A percentile compares a stretch with the other conserved stretches of the same genome.
Conservation (phyloP, 2,329 filamentous ascomycete species). For the Penicillium frequentans region DNA sequence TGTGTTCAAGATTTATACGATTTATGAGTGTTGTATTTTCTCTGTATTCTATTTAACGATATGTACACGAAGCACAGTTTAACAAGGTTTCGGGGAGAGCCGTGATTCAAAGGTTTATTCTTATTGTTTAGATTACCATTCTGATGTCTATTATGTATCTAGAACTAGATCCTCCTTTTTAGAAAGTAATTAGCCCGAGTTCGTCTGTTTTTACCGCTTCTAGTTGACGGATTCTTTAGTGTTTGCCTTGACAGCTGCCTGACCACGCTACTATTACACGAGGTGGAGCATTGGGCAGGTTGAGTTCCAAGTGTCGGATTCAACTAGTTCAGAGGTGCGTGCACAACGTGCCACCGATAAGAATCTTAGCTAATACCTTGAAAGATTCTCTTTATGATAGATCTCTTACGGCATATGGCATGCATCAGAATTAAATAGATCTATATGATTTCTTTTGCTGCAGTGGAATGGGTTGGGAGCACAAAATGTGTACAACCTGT, state of each 20-base stretch:
- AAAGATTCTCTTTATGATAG: neutral
- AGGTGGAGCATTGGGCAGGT: neutral
- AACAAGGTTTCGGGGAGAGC: no score
- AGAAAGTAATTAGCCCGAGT: neutral
- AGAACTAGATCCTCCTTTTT: neutral
- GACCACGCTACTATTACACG: neutral
- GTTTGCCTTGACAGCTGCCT: slow-evolving; percentile 4
- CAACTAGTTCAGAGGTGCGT: neutral
- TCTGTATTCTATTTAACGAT: neutral
- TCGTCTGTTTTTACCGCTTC: neutral
- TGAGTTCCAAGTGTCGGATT: neutral
- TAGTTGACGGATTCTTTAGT: neutral
- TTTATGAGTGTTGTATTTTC: neutral
- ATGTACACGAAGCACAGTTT: neutral
- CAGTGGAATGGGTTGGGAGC: neutral
- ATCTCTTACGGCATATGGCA: neutral
- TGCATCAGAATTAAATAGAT: neutral
- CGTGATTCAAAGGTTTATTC: neutral
- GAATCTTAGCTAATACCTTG: no score
- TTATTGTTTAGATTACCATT: neutral
- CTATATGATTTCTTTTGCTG: neutral
- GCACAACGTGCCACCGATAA: neutral
- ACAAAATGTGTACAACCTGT: slow-evolving; percentile 11
- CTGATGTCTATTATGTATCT: neutral
- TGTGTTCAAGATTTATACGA: slow-evolving; percentile 7